Conservation (phyloP, 495 filamentous ascomycete species). For the Trichoderma virens region DNA sequence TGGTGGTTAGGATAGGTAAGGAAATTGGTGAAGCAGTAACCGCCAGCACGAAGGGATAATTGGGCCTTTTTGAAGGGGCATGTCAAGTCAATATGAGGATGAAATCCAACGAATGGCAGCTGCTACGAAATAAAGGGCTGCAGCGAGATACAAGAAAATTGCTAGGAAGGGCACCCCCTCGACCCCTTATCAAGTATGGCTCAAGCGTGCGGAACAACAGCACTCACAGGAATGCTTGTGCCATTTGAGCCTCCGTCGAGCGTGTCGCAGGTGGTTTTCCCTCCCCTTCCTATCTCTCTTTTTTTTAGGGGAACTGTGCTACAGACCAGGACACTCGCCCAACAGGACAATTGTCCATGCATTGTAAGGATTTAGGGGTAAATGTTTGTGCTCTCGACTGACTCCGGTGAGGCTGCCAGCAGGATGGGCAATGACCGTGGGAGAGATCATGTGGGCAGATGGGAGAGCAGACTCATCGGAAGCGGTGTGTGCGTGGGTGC, state of each 20-base stretch:
- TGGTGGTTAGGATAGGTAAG: not conserved
- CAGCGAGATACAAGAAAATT: not conserved
- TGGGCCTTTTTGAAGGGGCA: not conserved
- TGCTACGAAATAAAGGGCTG: not conserved
- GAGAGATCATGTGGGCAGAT: not conserved
- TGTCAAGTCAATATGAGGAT: not conserved
- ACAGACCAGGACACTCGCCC: not conserved
- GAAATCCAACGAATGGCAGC: not conserved
- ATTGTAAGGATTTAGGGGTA: too few species aligned
- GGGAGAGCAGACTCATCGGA: not conserved
- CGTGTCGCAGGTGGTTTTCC: not conserved
- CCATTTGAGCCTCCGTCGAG: not conserved
- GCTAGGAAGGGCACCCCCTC: not conserved
- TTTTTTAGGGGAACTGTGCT: not conserved
- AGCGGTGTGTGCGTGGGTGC: not conserved
- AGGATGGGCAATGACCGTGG: not conserved
- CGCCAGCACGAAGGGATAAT: not conserved
- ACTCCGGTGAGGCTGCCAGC: not conserved
- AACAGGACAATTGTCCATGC: not conserved
- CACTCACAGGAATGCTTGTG: slow-evolving; percentile 1
- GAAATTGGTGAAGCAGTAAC: not conserved
- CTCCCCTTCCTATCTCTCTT: too few species aligned
- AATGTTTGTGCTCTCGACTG: too few species aligned
- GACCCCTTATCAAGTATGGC: not conserved
- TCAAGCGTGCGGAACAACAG: not conserved